phyloP scores from a whole-genome alignment of 2,329 filamentous ascomycete genomes.

The Knufia fluminis region DNA sequence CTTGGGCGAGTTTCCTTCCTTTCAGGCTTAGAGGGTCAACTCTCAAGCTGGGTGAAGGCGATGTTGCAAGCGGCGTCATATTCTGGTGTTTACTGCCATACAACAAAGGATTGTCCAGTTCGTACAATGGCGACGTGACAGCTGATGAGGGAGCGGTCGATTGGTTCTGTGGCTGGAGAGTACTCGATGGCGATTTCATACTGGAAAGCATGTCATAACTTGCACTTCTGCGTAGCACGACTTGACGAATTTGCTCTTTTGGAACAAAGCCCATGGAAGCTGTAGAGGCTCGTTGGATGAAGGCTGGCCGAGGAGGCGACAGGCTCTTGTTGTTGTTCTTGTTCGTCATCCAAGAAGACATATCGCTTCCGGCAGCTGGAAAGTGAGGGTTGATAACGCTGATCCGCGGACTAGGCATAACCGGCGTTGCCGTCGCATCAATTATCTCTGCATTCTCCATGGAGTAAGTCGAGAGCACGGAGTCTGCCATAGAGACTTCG shows the following conservation, averaged over 20 bases:
- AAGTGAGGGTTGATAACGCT: conserved; percentile 21
- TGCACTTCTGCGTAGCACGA: conserved; percentile 16
- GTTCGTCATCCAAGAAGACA: conserved; percentile 13
- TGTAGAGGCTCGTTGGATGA: conserved; percentile 21
- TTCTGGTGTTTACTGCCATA: conserved; percentile 1
- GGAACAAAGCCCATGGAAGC: conserved; percentile 24
- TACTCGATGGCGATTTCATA: conserved; percentile 14
- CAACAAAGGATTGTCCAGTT: conserved; percentile 19
- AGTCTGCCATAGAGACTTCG: conserved; percentile 22
- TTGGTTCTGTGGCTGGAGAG: conserved; percentile 18
- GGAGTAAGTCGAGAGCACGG: conserved; percentile 19
- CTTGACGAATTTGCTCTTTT: conserved; percentile 19
- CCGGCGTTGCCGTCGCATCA: conserved; percentile 20
- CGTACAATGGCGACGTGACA: conserved; percentile 16
- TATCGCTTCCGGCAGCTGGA: conserved; percentile 7
- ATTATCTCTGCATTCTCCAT: conserved; percentile 24
- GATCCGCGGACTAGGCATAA: conserved; percentile 22
- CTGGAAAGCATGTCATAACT: conserved; percentile 19
- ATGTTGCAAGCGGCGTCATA: conserved; percentile 12
- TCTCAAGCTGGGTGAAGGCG: conserved; percentile 15
- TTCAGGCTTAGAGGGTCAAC: conserved; percentile 13
- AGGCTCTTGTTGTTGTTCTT: conserved; percentile 10
- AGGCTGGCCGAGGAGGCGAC: conserved; percentile 13
- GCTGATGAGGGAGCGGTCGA: conserved; percentile 19
- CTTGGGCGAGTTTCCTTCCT: conserved; percentile 7